A percentile compares a stretch with the other conserved stretches of the same genome.
phyloP scores from a whole-genome alignment of 805 yeast species.

The Nakazawaea ishiwadae region DNA sequence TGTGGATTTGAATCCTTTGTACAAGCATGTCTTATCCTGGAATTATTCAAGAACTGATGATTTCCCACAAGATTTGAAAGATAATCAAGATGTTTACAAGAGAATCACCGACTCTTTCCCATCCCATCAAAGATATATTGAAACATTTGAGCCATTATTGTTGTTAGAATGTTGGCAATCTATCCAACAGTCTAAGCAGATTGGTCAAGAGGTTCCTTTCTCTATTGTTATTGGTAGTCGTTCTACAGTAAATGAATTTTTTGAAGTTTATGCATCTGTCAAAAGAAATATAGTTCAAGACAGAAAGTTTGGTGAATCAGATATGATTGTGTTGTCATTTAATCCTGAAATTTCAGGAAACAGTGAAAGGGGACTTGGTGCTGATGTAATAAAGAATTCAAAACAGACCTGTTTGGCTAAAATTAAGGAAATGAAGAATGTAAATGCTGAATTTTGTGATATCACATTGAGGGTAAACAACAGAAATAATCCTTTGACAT shows the following conservation, averaged over 20 bases:
- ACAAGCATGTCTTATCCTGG: conserved; percentile 71
- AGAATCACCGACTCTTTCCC: conserved; percentile 53
- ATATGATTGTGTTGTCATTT: conserved; percentile 61
- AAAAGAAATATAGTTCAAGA: conserved; percentile 47
- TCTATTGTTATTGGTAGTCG: conserved; percentile 71
- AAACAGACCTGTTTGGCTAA: conserved; percentile 63
- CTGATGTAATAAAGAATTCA: conserved; percentile 28
- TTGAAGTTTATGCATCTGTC: conserved; percentile 77
- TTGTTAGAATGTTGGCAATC: conserved; percentile 94
- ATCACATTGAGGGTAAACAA: conserved; percentile 67
- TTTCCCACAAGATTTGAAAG: conserved; percentile 46
- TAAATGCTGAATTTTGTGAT: conserved; percentile 65
- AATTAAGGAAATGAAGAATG: conserved; percentile 64
- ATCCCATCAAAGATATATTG: conserved; percentile 60
- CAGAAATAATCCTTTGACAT: conserved; percentile 41
- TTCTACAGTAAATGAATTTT: conserved; percentile 78
- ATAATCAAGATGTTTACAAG: conserved; percentile 28
- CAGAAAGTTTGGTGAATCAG: conserved; percentile 64
- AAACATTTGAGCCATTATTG: conserved; percentile 72
- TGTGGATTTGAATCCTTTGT: conserved; percentile 74
- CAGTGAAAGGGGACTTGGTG: conserved; percentile 20
- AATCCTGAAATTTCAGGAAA: conserved; percentile 32
- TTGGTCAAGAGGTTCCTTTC: conserved; percentile 57
- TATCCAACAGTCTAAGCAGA: conserved; percentile 65
- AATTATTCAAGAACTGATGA: conserved; percentile 53